phyloP scores from a whole-genome alignment of 257 asterid genomes.

The Salvia splendens region DNA sequence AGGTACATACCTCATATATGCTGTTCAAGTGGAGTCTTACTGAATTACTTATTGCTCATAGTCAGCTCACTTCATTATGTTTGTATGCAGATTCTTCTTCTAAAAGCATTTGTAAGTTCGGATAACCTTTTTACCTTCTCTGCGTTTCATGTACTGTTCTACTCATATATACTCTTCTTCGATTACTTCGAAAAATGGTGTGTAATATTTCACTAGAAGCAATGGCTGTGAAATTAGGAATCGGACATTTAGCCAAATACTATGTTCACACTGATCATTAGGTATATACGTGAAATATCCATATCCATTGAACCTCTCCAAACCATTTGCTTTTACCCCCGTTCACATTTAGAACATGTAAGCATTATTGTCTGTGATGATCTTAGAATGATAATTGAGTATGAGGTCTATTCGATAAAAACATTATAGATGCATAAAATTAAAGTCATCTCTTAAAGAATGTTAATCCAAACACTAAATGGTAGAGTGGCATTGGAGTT shows the following conservation, averaged over 20 bases:
- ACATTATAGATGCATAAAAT: background rate
- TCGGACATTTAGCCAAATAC: constrained; percentile 17
- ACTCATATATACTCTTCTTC: background rate
- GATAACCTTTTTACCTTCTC: constrained; percentile 26
- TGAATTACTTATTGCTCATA: constrained; percentile 23
- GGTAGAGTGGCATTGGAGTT: constrained; percentile 15
- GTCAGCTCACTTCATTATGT: constrained; percentile 24
- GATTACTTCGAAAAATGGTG: background rate
- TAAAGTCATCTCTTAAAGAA: constrained; percentile 16
- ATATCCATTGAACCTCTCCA: constrained; percentile 22
- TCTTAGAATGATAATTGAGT: background rate
- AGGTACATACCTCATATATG: constrained; percentile 54
- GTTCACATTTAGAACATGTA: constrained; percentile 20
- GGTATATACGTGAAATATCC: constrained; percentile 2
- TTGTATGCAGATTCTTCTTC: constrained; percentile 59
- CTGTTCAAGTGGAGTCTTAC: constrained; percentile 18
- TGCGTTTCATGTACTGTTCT: constrained; percentile 24
- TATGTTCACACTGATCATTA: background rate
- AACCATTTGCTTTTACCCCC: constrained; percentile 10
- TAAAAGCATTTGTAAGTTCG: constrained; percentile 70
- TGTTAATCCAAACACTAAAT: constrained; percentile 6
- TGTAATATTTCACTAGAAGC: constrained; percentile 10
- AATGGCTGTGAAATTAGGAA: constrained; percentile 3
- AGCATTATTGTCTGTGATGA: constrained; percentile 3
- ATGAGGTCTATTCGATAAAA: constrained; percentile 1